Percentiles rank a stretch among this genome's conserved stretches.
These are phyloP conservation scores for Chlamydomonas sp. DNA, from an alignment of 139 green algal species.

Conservation along the genomic window DNA sequence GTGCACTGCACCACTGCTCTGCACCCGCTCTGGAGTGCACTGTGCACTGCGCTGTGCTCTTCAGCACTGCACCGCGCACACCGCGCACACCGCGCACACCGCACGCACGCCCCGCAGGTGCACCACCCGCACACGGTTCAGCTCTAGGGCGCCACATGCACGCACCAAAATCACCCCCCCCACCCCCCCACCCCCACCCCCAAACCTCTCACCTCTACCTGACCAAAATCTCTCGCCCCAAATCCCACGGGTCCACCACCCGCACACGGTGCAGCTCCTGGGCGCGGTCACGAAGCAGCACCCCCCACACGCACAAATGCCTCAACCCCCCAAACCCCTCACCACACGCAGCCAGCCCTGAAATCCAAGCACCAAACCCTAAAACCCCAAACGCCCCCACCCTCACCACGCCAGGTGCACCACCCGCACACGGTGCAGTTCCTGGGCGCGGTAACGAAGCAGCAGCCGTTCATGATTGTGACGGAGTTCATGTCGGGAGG, in stretches of 20 bases:
- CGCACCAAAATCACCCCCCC: too few relatives aligned
- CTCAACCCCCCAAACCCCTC: too few relatives aligned
- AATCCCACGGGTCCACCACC: not conserved
- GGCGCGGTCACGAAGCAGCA: not conserved
- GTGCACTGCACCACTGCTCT: too few relatives aligned
- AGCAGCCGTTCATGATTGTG: slow-evolving; percentile 81
- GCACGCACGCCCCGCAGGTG: not conserved
- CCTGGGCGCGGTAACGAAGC: slow-evolving; percentile 79
- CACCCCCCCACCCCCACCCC: not conserved
- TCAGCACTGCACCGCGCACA: too few relatives aligned
- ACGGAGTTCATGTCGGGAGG: slow-evolving; percentile 45
- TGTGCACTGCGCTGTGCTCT: too few relatives aligned
- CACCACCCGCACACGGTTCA: not conserved
- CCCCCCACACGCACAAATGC: slow-evolving; percentile 32
- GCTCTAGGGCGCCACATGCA: not conserved
- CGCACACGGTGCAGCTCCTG: not conserved
- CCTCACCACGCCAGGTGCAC: not conserved
- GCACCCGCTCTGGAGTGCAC: too few relatives aligned
- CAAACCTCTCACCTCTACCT: too few relatives aligned
- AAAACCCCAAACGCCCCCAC: not conserved
- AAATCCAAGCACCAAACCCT: too few relatives aligned
- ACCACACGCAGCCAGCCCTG: not conserved
- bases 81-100: too few relatives aligned
- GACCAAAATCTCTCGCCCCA: not conserved
- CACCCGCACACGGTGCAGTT: slow-evolving; percentile 51